Conservation (phyloP, 805 yeast genomes). For the Lachancea sp. region DNA sequence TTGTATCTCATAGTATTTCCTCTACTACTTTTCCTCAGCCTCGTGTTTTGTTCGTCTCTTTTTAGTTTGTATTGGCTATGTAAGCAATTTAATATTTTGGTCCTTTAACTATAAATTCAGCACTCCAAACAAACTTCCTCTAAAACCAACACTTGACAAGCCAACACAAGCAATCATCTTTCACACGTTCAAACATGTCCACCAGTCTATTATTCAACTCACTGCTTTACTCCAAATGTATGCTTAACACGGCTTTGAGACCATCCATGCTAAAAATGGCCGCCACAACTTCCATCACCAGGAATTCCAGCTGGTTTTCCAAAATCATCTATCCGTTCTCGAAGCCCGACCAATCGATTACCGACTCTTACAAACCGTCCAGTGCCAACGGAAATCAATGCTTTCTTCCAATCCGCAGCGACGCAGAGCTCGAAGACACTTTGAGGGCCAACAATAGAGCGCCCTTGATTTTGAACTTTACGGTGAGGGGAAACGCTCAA, state of each 20-base stretch:
- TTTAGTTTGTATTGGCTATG: no score
- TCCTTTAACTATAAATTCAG: no score
- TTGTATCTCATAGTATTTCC: no score
- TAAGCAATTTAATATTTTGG: no score
- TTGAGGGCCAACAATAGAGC: constrained; percentile 42
- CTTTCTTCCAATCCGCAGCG: constrained; percentile 48
- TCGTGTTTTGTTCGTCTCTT: no score
- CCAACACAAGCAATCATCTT: no score
- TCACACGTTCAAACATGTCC: no score
- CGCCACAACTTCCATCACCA: not conserved
- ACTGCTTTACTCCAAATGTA: not conserved
- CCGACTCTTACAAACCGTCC: constrained; percentile 10
- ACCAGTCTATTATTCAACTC: not conserved
- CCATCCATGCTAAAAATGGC: not conserved
- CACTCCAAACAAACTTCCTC: no score
- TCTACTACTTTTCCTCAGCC: no score
- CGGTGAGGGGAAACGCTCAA: constrained; percentile 54
- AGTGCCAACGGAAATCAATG: constrained; percentile 11
- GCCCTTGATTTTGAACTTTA: constrained; percentile 68
- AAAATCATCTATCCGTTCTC: constrained; percentile 11
- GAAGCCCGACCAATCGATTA: constrained; percentile 8
- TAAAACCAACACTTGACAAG: no score
- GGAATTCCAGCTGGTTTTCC: constrained; percentile 12
- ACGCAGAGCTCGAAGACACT: constrained; percentile 52
- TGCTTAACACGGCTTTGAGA: not conserved